These are phyloP conservation scores for Amborella trichopoda DNA, from an alignment of 164 flowering plant species.

Conservation along the genomic window DNA sequence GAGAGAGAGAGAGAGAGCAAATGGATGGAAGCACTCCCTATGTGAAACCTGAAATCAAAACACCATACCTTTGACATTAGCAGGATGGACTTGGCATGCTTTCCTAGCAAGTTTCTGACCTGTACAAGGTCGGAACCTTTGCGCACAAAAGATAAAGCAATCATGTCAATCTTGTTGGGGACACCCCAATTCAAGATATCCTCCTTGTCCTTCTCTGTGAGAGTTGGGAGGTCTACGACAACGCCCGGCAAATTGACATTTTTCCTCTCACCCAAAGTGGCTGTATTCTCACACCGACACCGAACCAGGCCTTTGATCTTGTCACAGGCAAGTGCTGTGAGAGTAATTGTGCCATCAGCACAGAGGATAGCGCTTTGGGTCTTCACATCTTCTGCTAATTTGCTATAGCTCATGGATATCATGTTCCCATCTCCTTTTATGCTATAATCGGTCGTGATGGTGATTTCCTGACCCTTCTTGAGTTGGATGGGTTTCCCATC, in stretches of 20 bases:
- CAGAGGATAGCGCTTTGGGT: conserved; percentile 60
- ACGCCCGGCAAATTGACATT: conserved; percentile 90
- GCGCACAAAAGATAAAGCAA: conserved; percentile 34
- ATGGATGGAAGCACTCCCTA: no score
- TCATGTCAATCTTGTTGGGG: conserved; percentile 27
- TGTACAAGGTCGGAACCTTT: conserved; percentile 38
- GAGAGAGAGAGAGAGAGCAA: no score
- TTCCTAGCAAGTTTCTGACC: conserved; percentile 26
- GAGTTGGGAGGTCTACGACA: conserved; percentile 77
- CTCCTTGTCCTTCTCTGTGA: conserved; percentile 82
- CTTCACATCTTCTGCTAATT: conserved; percentile 57
- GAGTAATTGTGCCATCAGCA: conserved; percentile 70
- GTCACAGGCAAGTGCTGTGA: conserved; percentile 57
- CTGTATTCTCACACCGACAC: conserved; percentile 83
- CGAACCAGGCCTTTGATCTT: conserved; percentile 39
- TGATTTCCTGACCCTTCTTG: conserved; percentile 62
- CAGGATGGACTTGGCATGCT: conserved; percentile 27
- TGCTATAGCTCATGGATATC: conserved; percentile 83
- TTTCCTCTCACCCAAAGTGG: conserved; percentile 80
- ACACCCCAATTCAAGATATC: conserved; percentile 35
- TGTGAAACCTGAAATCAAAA: no score
- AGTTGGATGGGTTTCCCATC: conserved; percentile 66
- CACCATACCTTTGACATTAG: conserved; percentile 35
- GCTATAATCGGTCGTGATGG: conserved; percentile 68
- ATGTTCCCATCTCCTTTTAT: conserved; percentile 59